Evolutionary conservation across 2,329 filamentous ascomycete genomes (phyloP).

Genomic region (Geoglossum cookeanum): DNA sequence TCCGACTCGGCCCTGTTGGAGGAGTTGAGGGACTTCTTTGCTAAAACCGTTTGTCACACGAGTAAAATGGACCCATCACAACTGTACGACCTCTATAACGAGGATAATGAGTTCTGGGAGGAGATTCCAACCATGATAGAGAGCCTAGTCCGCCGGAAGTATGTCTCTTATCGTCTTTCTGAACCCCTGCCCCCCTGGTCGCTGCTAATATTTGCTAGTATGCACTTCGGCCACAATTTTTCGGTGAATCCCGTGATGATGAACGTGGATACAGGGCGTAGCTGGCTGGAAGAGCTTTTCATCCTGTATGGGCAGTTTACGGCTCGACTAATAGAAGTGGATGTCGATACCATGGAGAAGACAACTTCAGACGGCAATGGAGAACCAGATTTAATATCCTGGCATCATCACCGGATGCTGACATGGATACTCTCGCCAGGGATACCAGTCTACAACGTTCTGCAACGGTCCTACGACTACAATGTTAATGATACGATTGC

Average conservation of each 20-base stretch:
- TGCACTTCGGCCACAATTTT: conserved; percentile 13
- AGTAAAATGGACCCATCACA: conserved; percentile 13
- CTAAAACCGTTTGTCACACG: conserved; percentile 10
- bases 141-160: conserved; percentile 25
- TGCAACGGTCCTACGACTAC: conserved; percentile 1
- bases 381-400: conserved; percentile 24
- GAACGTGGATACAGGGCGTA: conserved; percentile 5
- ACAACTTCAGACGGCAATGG: conserved; percentile 16
- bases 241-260: conserved; percentile 14
- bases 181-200: neutral
- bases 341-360: conserved; percentile 21
- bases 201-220: neutral
- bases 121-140: conserved; percentile 32
- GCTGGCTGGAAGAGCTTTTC: conserved; percentile 23
- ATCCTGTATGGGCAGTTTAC: conserved; percentile 28
- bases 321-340: conserved; percentile 32
- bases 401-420: conserved; percentile 24
- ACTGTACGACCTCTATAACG: conserved; percentile 24
- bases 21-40: conserved; percentile 31
- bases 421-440: conserved; percentile 1
- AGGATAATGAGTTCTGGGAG: conserved; percentile 32
- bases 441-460: conserved; percentile 3
- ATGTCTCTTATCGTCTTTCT: conserved; percentile 10
- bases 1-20: neutral
- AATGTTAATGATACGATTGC: neutral